Conservation (phyloP, 2,329 filamentous ascomycete genomes). For the Claviceps cyperi region DNA sequence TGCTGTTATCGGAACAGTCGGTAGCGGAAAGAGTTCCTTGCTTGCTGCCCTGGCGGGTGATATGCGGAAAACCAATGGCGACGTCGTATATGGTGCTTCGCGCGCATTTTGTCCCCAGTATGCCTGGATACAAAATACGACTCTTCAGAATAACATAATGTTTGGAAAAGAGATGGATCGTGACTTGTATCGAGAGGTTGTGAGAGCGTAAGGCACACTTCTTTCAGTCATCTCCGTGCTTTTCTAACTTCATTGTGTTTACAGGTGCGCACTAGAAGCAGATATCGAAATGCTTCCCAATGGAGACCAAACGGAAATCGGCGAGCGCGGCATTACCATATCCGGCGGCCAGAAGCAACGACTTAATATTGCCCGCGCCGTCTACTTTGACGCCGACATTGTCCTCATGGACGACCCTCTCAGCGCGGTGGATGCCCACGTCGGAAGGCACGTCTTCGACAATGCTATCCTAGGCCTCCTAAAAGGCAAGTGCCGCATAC, state of each 20-base stretch:
- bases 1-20: slow-evolving; percentile 79
- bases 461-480: slow-evolving; percentile 82
- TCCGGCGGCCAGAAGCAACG: slow-evolving; percentile 93
- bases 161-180: slow-evolving; percentile 70
- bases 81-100: slow-evolving; percentile 61
- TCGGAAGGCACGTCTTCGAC: slow-evolving; percentile 72
- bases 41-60: slow-evolving; percentile 83
- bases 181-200: slow-evolving; percentile 70
- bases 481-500: slow-evolving; percentile 74
- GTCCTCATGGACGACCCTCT: slow-evolving; percentile 57
- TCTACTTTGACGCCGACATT: slow-evolving; percentile 55
- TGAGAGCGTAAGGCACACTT: slow-evolving; percentile 44
- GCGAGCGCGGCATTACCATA: slow-evolving; percentile 87
- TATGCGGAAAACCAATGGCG: slow-evolving; percentile 71
- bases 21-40: slow-evolving; percentile 79
- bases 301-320: slow-evolving; percentile 82
- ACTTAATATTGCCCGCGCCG: slow-evolving; percentile 77
- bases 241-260: background rate
- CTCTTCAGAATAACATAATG: slow-evolving; percentile 74
- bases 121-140: slow-evolving; percentile 92
- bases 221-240: background rate
- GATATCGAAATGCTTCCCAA: slow-evolving; percentile 90
- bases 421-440: slow-evolving; percentile 55
- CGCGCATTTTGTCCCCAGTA: slow-evolving; percentile 92
- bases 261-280: slow-evolving; percentile 61